These are phyloP conservation scores for Neocucurbitaria cava DNA, from an alignment of 2,329 filamentous ascomycete species.

Conservation along the genomic window DNA sequence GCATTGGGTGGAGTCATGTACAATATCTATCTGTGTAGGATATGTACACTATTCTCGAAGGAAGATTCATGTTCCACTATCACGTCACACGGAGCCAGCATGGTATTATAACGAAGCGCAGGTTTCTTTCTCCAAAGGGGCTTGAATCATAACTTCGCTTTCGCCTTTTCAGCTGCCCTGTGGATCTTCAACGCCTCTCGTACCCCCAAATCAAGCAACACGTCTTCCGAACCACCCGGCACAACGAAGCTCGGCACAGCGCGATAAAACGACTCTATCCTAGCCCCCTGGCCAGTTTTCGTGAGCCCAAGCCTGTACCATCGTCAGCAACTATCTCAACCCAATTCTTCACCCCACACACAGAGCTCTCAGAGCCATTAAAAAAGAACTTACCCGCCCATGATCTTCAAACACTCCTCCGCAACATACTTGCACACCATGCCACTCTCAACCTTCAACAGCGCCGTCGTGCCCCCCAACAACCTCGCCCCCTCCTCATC, in stretches of 20 bases:
- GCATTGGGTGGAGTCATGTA: neutral
- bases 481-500: constrained; percentile 27
- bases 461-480: constrained; percentile 32
- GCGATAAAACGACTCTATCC: constrained; percentile 38
- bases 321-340: too few relatives aligned
- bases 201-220: constrained; percentile 39
- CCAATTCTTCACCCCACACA: too few relatives aligned
- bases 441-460: constrained; percentile 34
- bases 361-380: too few relatives aligned
- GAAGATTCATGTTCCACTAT: neutral
- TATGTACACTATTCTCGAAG: neutral
- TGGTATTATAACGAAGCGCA: neutral
- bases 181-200: constrained; percentile 39
- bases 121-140: neutral
- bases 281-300: constrained; percentile 34
- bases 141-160: constrained; percentile 22
- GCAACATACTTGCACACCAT: constrained; percentile 37
- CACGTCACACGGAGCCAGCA: neutral
- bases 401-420: constrained; percentile 35
- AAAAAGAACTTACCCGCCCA: constrained; percentile 31
- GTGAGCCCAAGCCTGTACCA: constrained; percentile 27
- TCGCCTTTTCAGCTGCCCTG: constrained; percentile 29
- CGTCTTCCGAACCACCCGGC: constrained; percentile 37
- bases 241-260: constrained; percentile 32
- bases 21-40: neutral